A percentile compares a stretch with the other conserved stretches of the same genome.
Conservation (phyloP, 345 rosid genomes). For the Linum lewisii region DNA sequence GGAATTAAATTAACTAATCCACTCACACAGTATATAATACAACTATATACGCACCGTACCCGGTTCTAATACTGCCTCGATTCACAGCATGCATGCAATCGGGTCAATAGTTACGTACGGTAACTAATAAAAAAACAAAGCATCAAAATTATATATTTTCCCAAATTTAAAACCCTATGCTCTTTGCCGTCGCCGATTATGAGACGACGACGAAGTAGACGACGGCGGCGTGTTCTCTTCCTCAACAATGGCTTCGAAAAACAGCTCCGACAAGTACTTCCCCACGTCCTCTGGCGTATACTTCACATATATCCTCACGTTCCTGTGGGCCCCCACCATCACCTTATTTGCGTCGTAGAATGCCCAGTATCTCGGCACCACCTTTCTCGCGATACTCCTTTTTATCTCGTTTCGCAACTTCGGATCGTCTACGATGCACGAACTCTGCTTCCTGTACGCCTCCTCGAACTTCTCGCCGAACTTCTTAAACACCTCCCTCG, state of each 20-base stretch:
- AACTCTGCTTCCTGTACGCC: constrained; percentile 39
- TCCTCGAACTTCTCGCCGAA: constrained; percentile 49
- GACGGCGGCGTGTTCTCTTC: neutral
- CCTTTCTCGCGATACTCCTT: constrained; percentile 28
- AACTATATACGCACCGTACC: too few relatives aligned
- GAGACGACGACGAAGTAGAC: neutral
- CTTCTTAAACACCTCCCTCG: constrained; percentile 27
- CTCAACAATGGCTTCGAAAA: neutral
- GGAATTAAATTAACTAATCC: too few relatives aligned
- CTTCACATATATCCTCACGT: constrained; percentile 6
- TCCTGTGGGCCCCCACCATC: neutral
- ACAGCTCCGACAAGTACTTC: constrained; percentile 6
- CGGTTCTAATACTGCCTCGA: too few relatives aligned
- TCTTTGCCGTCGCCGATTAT: neutral
- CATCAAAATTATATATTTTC: neutral
- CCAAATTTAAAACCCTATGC: neutral
- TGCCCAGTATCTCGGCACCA: constrained; percentile 35
- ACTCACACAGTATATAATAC: too few relatives aligned
- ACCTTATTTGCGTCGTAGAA: constrained; percentile 33
- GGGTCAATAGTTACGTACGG: neutral
- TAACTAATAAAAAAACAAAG: too few relatives aligned
- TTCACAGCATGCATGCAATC: too few relatives aligned
- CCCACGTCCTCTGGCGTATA: constrained; percentile 10
- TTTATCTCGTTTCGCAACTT: constrained; percentile 49
- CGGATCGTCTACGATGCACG: constrained; percentile 35